Evolutionary conservation across 2,329 filamentous ascomycete species (phyloP), one percentile per base, ranked within the genome.

Genomic region (Aulographum hederae): DNA sequence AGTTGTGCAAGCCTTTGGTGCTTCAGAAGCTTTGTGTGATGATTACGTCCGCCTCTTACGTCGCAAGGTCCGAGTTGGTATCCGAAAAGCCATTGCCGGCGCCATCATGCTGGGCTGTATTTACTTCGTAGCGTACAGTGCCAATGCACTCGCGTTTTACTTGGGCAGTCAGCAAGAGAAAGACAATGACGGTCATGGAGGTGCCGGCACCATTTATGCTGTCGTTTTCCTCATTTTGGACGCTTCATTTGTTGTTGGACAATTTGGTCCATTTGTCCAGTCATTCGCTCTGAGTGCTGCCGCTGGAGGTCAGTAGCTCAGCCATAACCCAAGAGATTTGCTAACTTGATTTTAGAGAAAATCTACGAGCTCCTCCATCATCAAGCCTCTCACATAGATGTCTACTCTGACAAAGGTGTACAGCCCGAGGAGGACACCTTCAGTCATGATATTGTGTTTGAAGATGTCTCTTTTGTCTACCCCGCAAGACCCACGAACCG

Each of bases 401-500:
- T 25, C 8, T 25, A 25, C n/a, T 8, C 21, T 8, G 8, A 8
- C 21, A 8, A 25, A 8, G 21, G 21, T n/a, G 8, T 8, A 25
- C 8, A 8, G 8, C 8, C n/a, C 8, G n/a, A n/a, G 8, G 8
- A n/a, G 8, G n/a, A 25, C n/a, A 8, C n/a, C 8, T 25, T 25
- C n/a, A 25, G 15, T 8, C 60, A 63, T 5, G 60, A 70, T 2
- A 65, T 80, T 18, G 51, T 56, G n/a, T 64, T 86, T 44, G 58
- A 58, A 5, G 55, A 67, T 12, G 52, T 91, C 1, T 61, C 54
- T 6, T 95, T 94, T 46, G 61, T 67, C 1, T 93, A 93, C 43
- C 75, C 78, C 0, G 60, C 62, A 2, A 59, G 64, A 0, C 61
- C 62, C 0, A 49, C 57, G 1, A 56, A 57, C 0, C 45, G 48